Percentiles rank a stretch among this genome's conserved stretches.
Evolutionary conservation across 495 filamentous ascomycete species (phyloP).

Genomic region (Tuber brumale): DNA sequence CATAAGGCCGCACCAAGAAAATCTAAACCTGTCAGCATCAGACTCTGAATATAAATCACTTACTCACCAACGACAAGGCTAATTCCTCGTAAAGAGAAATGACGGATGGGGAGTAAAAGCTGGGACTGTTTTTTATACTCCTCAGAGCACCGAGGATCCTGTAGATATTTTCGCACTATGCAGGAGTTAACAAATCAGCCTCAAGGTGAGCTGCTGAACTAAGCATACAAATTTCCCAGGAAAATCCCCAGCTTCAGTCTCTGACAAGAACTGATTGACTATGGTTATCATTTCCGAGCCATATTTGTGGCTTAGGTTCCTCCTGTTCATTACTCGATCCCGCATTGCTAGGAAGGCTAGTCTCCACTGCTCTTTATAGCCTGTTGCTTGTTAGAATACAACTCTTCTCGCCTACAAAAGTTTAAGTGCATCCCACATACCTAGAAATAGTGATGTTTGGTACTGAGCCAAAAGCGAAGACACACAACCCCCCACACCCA

Average conservation of each 20-base stretch:
- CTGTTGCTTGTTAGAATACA: conserved; percentile 9
- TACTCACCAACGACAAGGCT: conserved; percentile 2
- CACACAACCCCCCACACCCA: background rate
- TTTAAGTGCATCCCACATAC: background rate
- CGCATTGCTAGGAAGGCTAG: background rate
- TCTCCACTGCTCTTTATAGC: background rate
- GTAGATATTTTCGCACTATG: conserved; percentile 16
- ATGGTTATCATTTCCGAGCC: background rate
- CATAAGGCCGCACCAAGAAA: conserved; percentile 8
- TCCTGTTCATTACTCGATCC: background rate
- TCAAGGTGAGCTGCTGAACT: background rate
- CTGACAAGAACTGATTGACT: background rate
- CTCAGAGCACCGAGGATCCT: background rate
- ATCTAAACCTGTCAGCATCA: background rate
- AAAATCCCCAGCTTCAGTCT: conserved; percentile 7
- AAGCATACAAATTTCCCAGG: conserved; percentile 14
- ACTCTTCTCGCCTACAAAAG: background rate
- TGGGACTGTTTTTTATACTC: background rate
- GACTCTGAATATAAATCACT: background rate
- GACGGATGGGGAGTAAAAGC: conserved; percentile 9
- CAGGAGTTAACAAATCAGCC: background rate
- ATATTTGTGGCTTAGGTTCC: too few species aligned
- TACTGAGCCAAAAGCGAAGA: conserved; percentile 12
- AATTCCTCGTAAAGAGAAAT: conserved; percentile 16
- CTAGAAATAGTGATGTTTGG: conserved; percentile 9